These are phyloP conservation scores for Neoboletus brunneissimus DNA, from an alignment of 768 basidiomycete genomes.

Conservation along the genomic window DNA sequence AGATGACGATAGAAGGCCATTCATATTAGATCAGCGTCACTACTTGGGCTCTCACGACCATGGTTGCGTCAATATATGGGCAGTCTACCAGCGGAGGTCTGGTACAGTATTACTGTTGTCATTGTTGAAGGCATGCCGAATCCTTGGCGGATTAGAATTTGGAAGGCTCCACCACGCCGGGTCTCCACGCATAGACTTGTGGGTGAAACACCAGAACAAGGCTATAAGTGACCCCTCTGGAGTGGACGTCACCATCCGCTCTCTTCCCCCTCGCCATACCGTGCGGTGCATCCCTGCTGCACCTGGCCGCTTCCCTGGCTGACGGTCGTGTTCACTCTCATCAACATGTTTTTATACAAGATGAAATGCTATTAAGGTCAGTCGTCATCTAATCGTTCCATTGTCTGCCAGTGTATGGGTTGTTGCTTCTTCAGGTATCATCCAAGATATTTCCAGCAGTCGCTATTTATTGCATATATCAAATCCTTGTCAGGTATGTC, in stretches of 20 bases:
- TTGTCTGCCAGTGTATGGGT: neutral
- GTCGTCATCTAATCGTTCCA: neutral
- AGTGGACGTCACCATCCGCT: neutral
- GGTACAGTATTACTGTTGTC: neutral
- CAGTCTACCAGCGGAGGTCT: no score
- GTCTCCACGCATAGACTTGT: neutral
- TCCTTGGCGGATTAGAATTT: neutral
- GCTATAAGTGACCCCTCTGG: neutral
- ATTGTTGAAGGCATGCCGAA: neutral
- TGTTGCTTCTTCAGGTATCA: no score
- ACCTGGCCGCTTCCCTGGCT: neutral
- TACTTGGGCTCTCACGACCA: no score
- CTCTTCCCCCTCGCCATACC: neutral
- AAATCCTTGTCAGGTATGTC: no score
- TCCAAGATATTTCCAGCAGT: neutral
- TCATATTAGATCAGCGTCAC: no score
- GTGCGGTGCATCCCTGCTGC: neutral
- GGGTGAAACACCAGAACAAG: neutral
- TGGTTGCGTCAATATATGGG: no score
- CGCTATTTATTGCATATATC: neutral
- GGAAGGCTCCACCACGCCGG: neutral
- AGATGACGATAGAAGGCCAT: no score
- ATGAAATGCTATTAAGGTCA: neutral
- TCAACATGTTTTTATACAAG: neutral
- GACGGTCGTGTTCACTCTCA: no score